Conservation (phyloP, 2,329 filamentous ascomycete genomes). For the Sporothrix sp. region DNA sequence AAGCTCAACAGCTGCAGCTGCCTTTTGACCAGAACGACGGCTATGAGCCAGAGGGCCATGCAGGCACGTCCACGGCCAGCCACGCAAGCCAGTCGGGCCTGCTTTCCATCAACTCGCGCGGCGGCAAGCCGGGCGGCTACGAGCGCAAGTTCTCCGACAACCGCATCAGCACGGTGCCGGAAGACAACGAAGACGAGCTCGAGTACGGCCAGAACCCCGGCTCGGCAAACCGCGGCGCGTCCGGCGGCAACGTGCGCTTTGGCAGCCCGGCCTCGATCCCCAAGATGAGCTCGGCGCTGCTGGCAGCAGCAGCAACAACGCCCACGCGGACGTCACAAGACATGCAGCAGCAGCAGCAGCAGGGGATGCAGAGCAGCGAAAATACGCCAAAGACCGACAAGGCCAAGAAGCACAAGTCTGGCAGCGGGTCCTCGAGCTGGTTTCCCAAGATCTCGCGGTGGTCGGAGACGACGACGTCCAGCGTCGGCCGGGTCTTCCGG, state of each 20-base stretch:
- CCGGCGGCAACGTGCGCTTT: constrained; percentile 34
- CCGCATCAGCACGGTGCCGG: constrained; percentile 81
- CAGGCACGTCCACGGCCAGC: constrained; percentile 63
- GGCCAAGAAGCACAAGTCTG: constrained; percentile 81
- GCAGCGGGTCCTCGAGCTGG: constrained; percentile 62
- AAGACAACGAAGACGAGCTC: constrained; percentile 68
- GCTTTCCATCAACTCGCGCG: constrained; percentile 51
- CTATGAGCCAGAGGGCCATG: constrained; percentile 76
- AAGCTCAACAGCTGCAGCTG: constrained; percentile 54
- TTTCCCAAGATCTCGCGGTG: constrained; percentile 93
- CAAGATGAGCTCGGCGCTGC: constrained; percentile 12
- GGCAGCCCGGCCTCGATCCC: constrained; percentile 9
- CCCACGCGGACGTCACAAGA: background rate
- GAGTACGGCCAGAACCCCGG: constrained; percentile 34
- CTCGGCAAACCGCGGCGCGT: constrained; percentile 44
- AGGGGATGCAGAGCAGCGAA: constrained; percentile 51
- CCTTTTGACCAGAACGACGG: constrained; percentile 61
- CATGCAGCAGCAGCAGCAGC: background rate
- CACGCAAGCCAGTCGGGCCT: constrained; percentile 68
- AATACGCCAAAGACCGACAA: constrained; percentile 70
- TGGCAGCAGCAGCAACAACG: constrained; percentile 42
- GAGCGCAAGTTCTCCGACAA: constrained; percentile 59
- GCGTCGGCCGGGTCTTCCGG: constrained; percentile 67
- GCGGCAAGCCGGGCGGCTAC: constrained; percentile 31
- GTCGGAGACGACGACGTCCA: constrained; percentile 93